These are phyloP conservation scores for Puccinellia tenuiflora DNA, from an alignment of 176 grass and related monocot genomes.

Conservation along the genomic window DNA sequence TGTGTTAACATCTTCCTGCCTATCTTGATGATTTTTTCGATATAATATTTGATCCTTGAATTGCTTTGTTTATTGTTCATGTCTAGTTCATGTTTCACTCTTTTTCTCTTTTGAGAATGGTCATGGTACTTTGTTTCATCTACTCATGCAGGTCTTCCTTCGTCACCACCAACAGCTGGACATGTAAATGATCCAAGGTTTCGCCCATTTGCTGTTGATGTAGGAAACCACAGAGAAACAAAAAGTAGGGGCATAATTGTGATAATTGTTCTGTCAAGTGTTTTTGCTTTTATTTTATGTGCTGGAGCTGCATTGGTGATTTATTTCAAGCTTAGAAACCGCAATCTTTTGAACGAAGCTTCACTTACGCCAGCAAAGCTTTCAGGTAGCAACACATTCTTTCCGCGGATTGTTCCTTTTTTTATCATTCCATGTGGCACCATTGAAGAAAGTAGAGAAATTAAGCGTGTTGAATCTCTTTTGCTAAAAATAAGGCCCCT, in stretches of 20 bases:
- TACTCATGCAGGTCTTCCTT: conserved; percentile 74
- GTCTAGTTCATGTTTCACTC: background rate
- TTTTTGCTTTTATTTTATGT: conserved; percentile 75
- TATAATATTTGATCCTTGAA: conserved; percentile 18
- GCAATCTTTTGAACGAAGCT: conserved; percentile 31
- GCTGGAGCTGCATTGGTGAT: conserved; percentile 57
- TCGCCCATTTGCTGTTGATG: conserved; percentile 65
- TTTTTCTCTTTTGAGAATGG: background rate
- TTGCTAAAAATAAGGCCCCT: background rate
- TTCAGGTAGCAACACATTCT: conserved; percentile 54
- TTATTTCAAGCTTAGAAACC: conserved; percentile 60
- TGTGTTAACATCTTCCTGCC: conserved; percentile 17
- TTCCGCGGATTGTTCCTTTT: background rate
- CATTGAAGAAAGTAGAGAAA: background rate
- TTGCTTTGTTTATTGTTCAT: conserved; percentile 8
- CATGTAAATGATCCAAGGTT: conserved; percentile 38
- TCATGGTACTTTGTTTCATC: conserved; percentile 11
- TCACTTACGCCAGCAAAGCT: conserved; percentile 46
- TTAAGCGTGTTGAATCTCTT: conserved; percentile 3
- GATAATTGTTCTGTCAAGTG: conserved; percentile 77
- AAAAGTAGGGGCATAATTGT: conserved; percentile 50
- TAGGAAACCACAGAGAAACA: conserved; percentile 57
- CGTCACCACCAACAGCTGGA: conserved; percentile 48
- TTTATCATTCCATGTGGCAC: background rate
- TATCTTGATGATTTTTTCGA: conserved; percentile 5